phyloP scores from a whole-genome alignment of 768 basidiomycete genomes.

The Lentinula sp. region DNA sequence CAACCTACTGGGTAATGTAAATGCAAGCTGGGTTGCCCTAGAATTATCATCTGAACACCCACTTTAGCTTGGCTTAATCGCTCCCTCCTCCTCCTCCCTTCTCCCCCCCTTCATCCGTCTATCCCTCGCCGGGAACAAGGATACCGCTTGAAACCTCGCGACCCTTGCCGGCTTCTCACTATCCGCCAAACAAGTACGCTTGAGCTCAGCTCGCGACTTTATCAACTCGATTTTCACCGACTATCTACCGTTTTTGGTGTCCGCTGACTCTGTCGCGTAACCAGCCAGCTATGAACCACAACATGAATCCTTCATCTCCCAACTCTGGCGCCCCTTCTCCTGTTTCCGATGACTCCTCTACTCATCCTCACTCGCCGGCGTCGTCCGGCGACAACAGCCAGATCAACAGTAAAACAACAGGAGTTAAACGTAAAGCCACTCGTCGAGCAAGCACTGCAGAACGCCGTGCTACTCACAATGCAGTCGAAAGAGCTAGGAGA shows the following conservation, averaged over 20 bases:
- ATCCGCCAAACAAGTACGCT: constrained; percentile 41
- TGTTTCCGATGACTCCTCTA: constrained; percentile 34
- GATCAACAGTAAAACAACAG: constrained; percentile 14
- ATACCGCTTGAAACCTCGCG: constrained; percentile 73
- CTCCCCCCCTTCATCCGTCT: constrained; percentile 23
- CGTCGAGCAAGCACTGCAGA: constrained; percentile 95
- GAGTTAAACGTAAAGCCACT: constrained; percentile 69
- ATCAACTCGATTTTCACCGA: constrained; percentile 26
- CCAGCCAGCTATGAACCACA: constrained; percentile 27
- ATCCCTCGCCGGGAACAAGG: constrained; percentile 37
- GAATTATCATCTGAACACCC: constrained; percentile 4
- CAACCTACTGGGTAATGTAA: background rate
- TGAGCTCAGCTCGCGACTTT: constrained; percentile 62
- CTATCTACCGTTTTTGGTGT: constrained; percentile 28
- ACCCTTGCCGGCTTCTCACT: constrained; percentile 83
- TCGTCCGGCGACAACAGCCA: constrained; percentile 16
- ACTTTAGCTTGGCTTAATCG: constrained; percentile 10
- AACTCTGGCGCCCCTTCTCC: constrained; percentile 32
- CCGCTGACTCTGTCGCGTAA: constrained; percentile 38
- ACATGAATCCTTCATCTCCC: constrained; percentile 29
- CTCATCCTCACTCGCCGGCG: constrained; percentile 42
- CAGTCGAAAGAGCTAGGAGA: constrained; percentile 88
- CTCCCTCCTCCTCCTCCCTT: constrained; percentile 23
- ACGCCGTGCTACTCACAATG: constrained; percentile 94
- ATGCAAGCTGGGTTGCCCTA: background rate